These are phyloP conservation scores for Tagetes erecta DNA, from an alignment of 129 eudicot species.

Conservation along the genomic window DNA sequence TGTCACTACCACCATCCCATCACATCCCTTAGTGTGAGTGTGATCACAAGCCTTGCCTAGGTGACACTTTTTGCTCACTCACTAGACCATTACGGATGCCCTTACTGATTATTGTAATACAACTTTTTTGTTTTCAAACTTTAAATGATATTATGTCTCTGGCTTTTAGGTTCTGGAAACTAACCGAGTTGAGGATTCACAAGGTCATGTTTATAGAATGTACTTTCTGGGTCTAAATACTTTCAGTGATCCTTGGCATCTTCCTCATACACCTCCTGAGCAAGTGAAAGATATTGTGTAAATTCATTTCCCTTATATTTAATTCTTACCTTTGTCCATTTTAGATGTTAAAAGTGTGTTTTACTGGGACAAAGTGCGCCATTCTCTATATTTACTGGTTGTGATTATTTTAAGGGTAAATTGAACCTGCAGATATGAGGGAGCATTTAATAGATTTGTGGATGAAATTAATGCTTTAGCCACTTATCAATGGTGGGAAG, in stretches of 20 bases:
- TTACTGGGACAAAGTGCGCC: neutral
- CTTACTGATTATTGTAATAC: neutral
- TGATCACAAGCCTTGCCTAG: too few relatives aligned
- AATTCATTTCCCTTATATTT: conserved; percentile 23
- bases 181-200: conserved; percentile 93
- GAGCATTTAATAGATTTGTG: conserved; percentile 84
- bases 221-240: conserved; percentile 92
- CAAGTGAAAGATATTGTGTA: conserved; percentile 89
- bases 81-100: too few relatives aligned
- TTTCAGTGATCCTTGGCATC: conserved; percentile 90
- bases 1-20: too few relatives aligned
- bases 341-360: conserved; percentile 7
- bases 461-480: conserved; percentile 84
- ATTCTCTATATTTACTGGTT: neutral
- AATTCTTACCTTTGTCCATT: neutral
- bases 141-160: conserved; percentile 2
- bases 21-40: too few relatives aligned
- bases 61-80: too few relatives aligned
- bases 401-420: conserved; percentile 5
- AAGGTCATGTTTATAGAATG: conserved; percentile 93
- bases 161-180: conserved; percentile 84
- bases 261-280: conserved; percentile 93
- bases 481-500: conserved; percentile 97
- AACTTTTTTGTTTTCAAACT: neutral
- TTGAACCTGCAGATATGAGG: conserved; percentile 73